phyloP scores from a whole-genome alignment of 2,329 filamentous ascomycete genomes.

The Fusarium musae region DNA sequence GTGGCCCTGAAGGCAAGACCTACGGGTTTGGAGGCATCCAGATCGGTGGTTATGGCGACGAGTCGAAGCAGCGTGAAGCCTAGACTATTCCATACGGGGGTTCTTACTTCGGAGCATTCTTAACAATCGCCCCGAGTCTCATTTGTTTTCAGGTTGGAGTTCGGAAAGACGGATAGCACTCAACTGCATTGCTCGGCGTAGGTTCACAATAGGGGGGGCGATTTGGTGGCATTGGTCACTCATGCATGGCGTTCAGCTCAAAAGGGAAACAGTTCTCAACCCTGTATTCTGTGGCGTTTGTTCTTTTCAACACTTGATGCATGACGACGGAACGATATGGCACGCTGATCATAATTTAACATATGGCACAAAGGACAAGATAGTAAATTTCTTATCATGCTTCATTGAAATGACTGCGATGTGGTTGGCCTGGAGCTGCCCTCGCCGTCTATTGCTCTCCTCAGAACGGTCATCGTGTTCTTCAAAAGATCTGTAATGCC shows the following conservation, averaged over 20 bases:
- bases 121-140: conserved; percentile 33
- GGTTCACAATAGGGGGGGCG: conserved; percentile 3
- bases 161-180: conserved; percentile 39
- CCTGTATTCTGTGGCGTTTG: conserved; percentile 44
- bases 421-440: conserved; percentile 35
- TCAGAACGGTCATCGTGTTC: conserved; percentile 82
- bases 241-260: conserved; percentile 39
- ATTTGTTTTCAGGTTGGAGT: conserved; percentile 20
- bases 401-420: conserved; percentile 8
- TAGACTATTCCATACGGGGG: conserved; percentile 22
- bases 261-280: conserved; percentile 48
- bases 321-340: conserved; percentile 14
- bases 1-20: conserved; percentile 71
- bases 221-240: background rate
- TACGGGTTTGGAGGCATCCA: conserved; percentile 64
- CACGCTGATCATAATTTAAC: conserved; percentile 6
- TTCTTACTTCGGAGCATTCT: conserved; percentile 26
- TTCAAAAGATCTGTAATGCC: conserved; percentile 80
- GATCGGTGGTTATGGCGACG: conserved; percentile 68
- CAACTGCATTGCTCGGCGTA: conserved; percentile 48
- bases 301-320: conserved; percentile 45
- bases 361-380: background rate
- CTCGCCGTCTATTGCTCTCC: conserved; percentile 56
- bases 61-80: conserved; percentile 54
- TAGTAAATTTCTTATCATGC: background rate